Conservation (phyloP, 2,329 filamentous ascomycete genomes). For the Pseudogymnoascus sp. region DNA sequence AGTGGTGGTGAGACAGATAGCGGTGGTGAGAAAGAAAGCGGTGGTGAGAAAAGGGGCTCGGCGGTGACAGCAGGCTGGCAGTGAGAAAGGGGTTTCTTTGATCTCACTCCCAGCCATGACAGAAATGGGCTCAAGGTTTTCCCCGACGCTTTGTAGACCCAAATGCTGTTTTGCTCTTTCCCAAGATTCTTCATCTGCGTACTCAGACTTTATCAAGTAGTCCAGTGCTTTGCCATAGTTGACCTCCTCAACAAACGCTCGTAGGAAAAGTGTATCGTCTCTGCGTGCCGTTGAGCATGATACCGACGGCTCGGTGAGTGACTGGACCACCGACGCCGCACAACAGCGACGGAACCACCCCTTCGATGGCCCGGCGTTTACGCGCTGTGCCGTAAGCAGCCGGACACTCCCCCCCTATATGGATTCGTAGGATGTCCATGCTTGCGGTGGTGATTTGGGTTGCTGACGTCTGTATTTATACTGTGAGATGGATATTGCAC, state of each 20-base stretch:
- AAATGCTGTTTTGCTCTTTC: too few relatives aligned
- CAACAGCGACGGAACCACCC: not conserved
- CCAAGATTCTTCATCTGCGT: too few relatives aligned
- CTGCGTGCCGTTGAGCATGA: too few relatives aligned
- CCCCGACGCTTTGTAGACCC: too few relatives aligned
- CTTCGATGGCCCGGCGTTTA: not conserved
- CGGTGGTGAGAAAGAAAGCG: too few relatives aligned
- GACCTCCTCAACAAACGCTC: too few relatives aligned
- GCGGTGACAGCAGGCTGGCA: not conserved
- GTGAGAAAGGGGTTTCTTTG: not conserved
- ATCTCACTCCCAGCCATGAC: too few relatives aligned
- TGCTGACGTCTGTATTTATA: not conserved
- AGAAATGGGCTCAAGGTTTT: too few relatives aligned
- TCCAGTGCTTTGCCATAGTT: too few relatives aligned
- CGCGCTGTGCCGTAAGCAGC: not conserved
- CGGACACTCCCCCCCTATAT: not conserved
- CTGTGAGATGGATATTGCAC: not conserved
- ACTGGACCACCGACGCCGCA: not conserved
- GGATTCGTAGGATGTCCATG: not conserved
- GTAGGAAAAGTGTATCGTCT: too few relatives aligned
- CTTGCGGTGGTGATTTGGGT: not conserved
- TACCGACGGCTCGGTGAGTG: too few relatives aligned
- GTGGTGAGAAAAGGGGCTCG: not conserved
- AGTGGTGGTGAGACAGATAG: not conserved
- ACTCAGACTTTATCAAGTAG: too few relatives aligned